Conservation (phyloP, 352 stramenopile genomes). For the Hyaloperonospora brassicae region DNA sequence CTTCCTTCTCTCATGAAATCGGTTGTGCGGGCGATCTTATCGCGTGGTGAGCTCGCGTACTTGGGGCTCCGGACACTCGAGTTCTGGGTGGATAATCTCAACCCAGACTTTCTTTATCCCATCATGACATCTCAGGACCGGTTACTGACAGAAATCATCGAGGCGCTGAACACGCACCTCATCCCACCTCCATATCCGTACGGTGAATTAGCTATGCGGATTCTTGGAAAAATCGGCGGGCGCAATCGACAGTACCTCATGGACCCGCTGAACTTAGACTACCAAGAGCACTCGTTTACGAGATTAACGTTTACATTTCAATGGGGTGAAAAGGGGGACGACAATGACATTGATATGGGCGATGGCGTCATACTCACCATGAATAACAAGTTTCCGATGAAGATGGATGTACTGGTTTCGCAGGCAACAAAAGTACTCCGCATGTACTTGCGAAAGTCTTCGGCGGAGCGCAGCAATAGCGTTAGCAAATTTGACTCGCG, state of each 20-base stretch:
- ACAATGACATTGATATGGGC: conserved; percentile 20
- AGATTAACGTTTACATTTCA: conserved; percentile 47
- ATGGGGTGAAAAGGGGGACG: conserved; percentile 28
- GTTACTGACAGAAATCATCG: conserved; percentile 91
- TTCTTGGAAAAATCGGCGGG: conserved; percentile 96
- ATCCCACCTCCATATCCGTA: conserved; percentile 96
- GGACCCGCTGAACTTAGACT: conserved; percentile 66
- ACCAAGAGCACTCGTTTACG: conserved; percentile 33
- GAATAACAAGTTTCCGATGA: conserved; percentile 28
- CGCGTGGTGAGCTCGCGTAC: conserved; percentile 92
- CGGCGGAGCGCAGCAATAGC: conserved; percentile 38
- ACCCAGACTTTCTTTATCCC: conserved; percentile 93
- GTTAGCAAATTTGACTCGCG: conserved; percentile 51
- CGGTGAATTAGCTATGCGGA: conserved; percentile 91
- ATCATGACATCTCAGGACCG: conserved; percentile 88
- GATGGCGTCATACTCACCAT: not conserved
- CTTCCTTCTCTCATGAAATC: conserved; percentile 94
- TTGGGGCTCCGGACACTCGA: conserved; percentile 93
- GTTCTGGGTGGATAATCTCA: conserved; percentile 99
- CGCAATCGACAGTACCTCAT: conserved; percentile 87
- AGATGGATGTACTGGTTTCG: conserved; percentile 51
- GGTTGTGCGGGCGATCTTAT: conserved; percentile 91
- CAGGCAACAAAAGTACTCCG: conserved; percentile 47
- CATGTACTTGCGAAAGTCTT: conserved; percentile 47
- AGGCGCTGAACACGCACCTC: conserved; percentile 92